phyloP scores from a whole-genome alignment of 306 rosid genomes.

The Argentina anserina region DNA sequence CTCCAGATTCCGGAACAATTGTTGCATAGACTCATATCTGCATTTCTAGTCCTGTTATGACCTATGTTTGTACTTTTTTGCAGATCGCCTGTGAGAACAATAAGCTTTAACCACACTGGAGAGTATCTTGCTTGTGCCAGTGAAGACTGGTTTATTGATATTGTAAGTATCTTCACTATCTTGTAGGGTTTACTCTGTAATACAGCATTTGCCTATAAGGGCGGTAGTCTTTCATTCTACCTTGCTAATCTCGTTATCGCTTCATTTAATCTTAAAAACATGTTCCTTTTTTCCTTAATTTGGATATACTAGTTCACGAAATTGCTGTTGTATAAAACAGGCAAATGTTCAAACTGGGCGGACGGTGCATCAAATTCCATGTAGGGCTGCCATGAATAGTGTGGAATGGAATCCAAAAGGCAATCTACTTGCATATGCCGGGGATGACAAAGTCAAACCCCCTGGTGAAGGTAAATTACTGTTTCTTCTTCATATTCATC shows the following conservation, averaged over 20 bases:
- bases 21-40: background rate
- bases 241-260: background rate
- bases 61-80: conserved; percentile 15
- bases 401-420: conserved; percentile 96
- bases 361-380: conserved; percentile 86
- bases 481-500: background rate
- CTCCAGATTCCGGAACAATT: no score
- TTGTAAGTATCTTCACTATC: conserved; percentile 66
- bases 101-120: conserved; percentile 87
- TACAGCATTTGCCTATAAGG: background rate
- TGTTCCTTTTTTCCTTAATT: background rate
- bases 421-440: conserved; percentile 92
- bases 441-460: conserved; percentile 94
- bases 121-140: conserved; percentile 88
- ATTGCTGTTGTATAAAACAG: conserved; percentile 39
- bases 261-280: background rate
- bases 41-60: background rate
- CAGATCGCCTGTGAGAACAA: conserved; percentile 96
- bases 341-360: conserved; percentile 74
- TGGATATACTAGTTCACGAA: background rate
- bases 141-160: conserved; percentile 87
- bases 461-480: conserved; percentile 76
- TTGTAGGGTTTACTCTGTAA: background rate
- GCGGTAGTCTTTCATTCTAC: background rate
- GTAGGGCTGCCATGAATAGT: conserved; percentile 96